These are phyloP conservation scores for Spiraea crenata DNA, from an alignment of 331 rosid genomes.

Conservation along the genomic window DNA sequence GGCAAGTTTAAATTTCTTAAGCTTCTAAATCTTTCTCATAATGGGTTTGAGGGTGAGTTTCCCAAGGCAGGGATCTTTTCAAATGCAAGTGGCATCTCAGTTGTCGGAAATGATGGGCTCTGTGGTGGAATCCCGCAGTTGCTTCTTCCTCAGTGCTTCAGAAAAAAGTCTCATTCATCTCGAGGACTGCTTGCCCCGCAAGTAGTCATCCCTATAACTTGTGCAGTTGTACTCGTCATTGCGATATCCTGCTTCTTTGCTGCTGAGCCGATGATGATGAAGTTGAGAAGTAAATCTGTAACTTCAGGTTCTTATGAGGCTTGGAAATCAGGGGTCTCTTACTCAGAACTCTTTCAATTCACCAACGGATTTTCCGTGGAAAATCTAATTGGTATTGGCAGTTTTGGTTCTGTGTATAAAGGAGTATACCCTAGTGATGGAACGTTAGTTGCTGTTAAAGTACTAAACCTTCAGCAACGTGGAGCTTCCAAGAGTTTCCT, in stretches of 20 bases:
- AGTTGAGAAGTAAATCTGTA: not conserved
- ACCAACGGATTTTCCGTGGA: not conserved
- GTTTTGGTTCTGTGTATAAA: slow-evolving; percentile 13
- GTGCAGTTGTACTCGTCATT: not conserved
- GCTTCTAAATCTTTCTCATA: not conserved
- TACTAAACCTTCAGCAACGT: slow-evolving; percentile 11
- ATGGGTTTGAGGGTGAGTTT: not conserved
- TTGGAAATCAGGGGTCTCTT: not conserved
- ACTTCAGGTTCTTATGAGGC: not conserved
- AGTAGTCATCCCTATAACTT: not conserved
- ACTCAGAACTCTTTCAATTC: not conserved
- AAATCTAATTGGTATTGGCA: not conserved
- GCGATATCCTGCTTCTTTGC: not conserved
- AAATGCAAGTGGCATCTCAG: not conserved
- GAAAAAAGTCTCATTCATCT: not conserved
- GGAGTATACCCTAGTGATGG: not conserved
- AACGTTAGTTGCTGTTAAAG: slow-evolving; percentile 4
- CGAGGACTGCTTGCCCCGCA: not conserved
- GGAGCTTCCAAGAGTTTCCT: slow-evolving; percentile 20
- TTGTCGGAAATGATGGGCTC: slow-evolving; percentile 19
- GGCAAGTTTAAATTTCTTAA: not conserved
- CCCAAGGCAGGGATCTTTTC: not conserved
- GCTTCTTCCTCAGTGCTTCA: not conserved
- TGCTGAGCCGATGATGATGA: not conserved
- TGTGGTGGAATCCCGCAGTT: slow-evolving; percentile 18